Conservation (phyloP, 2,329 filamentous ascomycete species). For the Trichoderma koningiopsis region DNA sequence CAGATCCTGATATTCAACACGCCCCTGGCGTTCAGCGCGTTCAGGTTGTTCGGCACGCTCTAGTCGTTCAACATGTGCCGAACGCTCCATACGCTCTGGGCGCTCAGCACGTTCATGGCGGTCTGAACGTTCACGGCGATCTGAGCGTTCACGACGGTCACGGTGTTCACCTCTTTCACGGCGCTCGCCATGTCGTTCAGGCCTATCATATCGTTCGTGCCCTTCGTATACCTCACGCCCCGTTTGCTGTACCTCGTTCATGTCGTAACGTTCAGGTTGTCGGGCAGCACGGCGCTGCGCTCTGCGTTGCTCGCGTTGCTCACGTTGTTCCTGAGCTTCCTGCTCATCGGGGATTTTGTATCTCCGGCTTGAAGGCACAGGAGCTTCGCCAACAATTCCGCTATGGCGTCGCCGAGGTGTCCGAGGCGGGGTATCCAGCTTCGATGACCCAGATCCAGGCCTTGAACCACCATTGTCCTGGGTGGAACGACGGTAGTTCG, state of each 20-base stretch:
- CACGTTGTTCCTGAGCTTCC: constrained; percentile 50
- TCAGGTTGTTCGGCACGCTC: constrained; percentile 28
- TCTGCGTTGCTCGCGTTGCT: constrained; percentile 30
- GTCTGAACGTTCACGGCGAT: background rate
- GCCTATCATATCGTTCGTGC: constrained; percentile 10
- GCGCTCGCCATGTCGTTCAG: constrained; percentile 4
- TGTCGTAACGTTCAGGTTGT: constrained; percentile 18
- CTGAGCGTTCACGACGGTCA: background rate
- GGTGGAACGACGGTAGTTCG: constrained; percentile 41
- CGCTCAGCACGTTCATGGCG: background rate
- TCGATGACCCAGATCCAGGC: constrained; percentile 31
- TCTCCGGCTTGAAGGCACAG: constrained; percentile 38
- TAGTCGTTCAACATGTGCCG: background rate
- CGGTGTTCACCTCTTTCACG: constrained; percentile 4
- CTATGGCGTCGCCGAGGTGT: constrained; percentile 51
- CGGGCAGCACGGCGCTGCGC: constrained; percentile 31
- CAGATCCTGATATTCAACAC: constrained; percentile 23
- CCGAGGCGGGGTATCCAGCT: constrained; percentile 40
- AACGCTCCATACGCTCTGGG: background rate
- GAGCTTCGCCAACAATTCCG: constrained; percentile 48
- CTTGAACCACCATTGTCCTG: constrained; percentile 40
- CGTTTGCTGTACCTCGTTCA: constrained; percentile 3
- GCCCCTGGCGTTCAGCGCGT: background rate
- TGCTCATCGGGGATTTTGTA: constrained; percentile 53
- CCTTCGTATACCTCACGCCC: constrained; percentile 2